These are phyloP conservation scores for Melampsora abietis-canadensis DNA, from an alignment of 1,284 basidiomycete genomes.

Conservation along the genomic window DNA sequence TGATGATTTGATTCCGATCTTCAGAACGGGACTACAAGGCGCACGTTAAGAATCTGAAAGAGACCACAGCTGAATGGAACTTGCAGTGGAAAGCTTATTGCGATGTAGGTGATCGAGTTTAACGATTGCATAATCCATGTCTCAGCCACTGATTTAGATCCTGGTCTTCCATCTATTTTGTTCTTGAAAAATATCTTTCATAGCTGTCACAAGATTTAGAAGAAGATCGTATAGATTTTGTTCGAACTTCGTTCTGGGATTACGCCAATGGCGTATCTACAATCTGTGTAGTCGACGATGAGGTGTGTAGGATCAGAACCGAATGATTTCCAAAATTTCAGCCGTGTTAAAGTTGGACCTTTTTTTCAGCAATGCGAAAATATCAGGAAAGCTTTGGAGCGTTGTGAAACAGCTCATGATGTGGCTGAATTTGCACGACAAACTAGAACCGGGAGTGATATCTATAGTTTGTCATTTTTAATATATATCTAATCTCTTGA, in stretches of 20 bases:
- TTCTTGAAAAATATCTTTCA: constrained; percentile 44
- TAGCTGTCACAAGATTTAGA: constrained; percentile 88
- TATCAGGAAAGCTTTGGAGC: constrained; percentile 63
- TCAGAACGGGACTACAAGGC: constrained; percentile 72
- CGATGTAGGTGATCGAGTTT: constrained; percentile 58
- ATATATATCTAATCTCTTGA: not conserved
- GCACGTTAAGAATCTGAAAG: constrained; percentile 74
- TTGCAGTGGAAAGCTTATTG: constrained; percentile 88
- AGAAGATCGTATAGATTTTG: constrained; percentile 85
- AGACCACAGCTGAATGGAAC: constrained; percentile 84
- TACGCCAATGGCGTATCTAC: constrained; percentile 94
- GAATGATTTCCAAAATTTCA: not conserved
- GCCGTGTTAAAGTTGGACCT: constrained; percentile 22
- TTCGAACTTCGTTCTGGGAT: constrained; percentile 92
- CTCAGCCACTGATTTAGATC: constrained; percentile 9
- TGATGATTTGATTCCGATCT: not conserved
- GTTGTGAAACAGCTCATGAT: constrained; percentile 49
- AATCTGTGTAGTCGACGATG: constrained; percentile 92
- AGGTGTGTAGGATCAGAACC: constrained; percentile 61
- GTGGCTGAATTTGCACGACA: constrained; percentile 49
- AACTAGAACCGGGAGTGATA: constrained; percentile 62
- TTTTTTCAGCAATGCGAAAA: constrained; percentile 77
- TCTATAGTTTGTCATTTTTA: constrained; percentile 17
- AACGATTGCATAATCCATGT: not conserved
- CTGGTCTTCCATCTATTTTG: not conserved